Base-by-base conservation (phyloP, 768 basidiomycete species). In the Mycena epipterygia region DNA sequence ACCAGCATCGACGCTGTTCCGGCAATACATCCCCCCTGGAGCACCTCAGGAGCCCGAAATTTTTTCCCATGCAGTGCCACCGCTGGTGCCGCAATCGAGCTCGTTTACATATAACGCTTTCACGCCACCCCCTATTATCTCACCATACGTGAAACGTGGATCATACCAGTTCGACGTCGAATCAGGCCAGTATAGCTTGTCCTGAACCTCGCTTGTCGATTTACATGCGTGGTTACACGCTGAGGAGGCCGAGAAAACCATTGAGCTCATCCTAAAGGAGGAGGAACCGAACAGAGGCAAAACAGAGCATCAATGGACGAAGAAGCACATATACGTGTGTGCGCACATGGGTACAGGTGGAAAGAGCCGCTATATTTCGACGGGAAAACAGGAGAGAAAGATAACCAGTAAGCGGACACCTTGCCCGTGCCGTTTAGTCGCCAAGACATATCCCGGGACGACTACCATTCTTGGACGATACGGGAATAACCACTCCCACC, bases 381-480 rank as follows among this genome's bases (percentile, higher is more conserved):
- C 64, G 33, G 19, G 14, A 17, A n/a, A 46, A 3, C 44, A 16
- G n/a, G 5, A 46, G n/a, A 44, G 60, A 8, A 48, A 57, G 7
- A 46, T 63, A 4, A 21, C 2, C 1, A 55, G 11, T 16, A 70
- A 70, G 53, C 53, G 62, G 6, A 29, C 32, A 4, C 19, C n/a
- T 32, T 70, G 68, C 16, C 62, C 33, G 2, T 64, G 61, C 23
- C 52, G 29, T 16, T n/a, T 70, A 5, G 46, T 56, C 6, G 58
- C 35, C 9, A 70, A 64, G 35, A 30, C 41, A 39, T 70, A 70
- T 25, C 60, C 51, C 1, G 44, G 41, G 3, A 70, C 39, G 0
- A 44, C 29, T 13, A 48, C n/a, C 19, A 52, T 70, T 21, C 68
- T 70, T n/a, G 68, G 60, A 4, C 27, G 33, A 42, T 70, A 70